phyloP scores from a whole-genome alignment of 2,329 filamentous ascomycete species.

The Macrophomina tecta region DNA sequence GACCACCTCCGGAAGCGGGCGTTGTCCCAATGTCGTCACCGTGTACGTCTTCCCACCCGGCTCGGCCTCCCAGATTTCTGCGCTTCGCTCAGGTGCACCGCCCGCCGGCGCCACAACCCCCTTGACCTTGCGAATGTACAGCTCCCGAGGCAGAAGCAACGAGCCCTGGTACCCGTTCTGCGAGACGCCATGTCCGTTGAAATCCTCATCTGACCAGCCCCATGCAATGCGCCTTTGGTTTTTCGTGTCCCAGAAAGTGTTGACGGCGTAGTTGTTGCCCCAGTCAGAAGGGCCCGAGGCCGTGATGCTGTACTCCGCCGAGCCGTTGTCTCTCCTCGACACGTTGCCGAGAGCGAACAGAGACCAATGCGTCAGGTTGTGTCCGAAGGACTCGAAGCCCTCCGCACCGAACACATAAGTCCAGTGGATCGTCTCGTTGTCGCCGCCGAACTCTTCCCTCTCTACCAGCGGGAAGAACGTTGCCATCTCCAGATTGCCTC shows the following conservation, averaged over 20 bases:
- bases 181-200: constrained; percentile 47
- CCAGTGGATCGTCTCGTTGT: neutral
- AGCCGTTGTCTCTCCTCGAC: constrained; percentile 51
- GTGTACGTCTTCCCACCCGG: constrained; percentile 40
- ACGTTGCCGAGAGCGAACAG: constrained; percentile 55
- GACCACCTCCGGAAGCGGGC: constrained; percentile 53
- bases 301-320: constrained; percentile 52
- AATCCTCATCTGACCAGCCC: constrained; percentile 55
- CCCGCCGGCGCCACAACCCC: constrained; percentile 46
- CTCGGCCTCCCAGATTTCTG: constrained; percentile 35
- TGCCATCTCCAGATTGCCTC: constrained; percentile 52
- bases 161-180: constrained; percentile 54
- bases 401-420: neutral
- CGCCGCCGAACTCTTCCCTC: neutral
- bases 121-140: constrained; percentile 53
- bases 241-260: constrained; percentile 56
- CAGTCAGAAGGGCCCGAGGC: constrained; percentile 52
- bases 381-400: constrained; percentile 23
- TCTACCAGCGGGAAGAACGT: constrained; percentile 25
- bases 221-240: constrained; percentile 55
- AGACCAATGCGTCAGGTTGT: constrained; percentile 49
- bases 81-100: constrained; percentile 39
- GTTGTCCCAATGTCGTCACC: constrained; percentile 52
- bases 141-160: constrained; percentile 52
- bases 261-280: constrained; percentile 53